Evolutionary conservation across 106 monocot genomes (phyloP), one percentile per base, ranked within the genome.

Genomic region (Dendrobium nobile): DNA sequence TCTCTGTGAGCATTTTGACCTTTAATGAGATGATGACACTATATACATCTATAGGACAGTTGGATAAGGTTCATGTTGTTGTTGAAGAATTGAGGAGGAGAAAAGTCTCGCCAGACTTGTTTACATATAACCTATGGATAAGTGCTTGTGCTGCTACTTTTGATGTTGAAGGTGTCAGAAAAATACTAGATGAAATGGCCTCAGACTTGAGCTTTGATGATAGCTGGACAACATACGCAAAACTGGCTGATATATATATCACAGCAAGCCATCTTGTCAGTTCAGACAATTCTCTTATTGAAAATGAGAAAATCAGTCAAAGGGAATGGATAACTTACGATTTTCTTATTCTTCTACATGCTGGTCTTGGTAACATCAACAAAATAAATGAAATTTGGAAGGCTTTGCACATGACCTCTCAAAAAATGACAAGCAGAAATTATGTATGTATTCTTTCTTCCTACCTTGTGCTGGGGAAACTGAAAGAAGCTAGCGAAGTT

Each of bases 261-360:
- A 76, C 83, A 61, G 82, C 72, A 44, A 81, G 83, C 55, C 84
- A 87, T 73, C 80, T 91, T 68, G 84, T 82, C 7, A 81, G 73
- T 78, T 79, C 84, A 20, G 84, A 84, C 64, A 84, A 72, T 75
- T 81, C 87, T 76, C 76, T 89, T 28, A 78, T 92, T 73, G 94
- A 89, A 33, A 31, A 80, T 51, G 88, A 82, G 13, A 79, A 82
- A 77, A 89, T 87, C 72, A 87, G 81, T 41, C 84, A 85, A 40
- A 88, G 83, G 67, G 84, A 93, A 75, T 91, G 91, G 92, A 89
- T 98, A 80, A 89, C 98, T 31, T 98, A 93, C n/a, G n/a, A n/a
- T n/a, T n/a, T n/a, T n/a, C n/a, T n/a, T n/a, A n/a, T n/a, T n/a
- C n/a, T n/a, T n/a, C n/a, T n/a, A n/a, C n/a, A n/a, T n/a, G n/a